phyloP scores from a whole-genome alignment of 1,284 basidiomycete species.

The Leucoagaricus sp. region DNA sequence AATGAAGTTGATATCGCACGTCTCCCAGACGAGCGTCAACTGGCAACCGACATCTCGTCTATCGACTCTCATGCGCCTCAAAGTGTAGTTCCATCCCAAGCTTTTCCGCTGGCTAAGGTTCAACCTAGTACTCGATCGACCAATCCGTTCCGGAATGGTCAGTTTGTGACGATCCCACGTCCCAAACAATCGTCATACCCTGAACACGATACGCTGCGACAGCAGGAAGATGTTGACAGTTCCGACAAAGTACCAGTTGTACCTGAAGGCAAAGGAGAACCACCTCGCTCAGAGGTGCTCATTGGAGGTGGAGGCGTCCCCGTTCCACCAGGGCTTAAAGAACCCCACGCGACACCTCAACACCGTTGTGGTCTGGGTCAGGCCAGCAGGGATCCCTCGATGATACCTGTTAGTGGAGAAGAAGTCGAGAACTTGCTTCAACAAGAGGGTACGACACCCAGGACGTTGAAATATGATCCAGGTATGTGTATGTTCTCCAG shows the following conservation, averaged over 20 bases:
- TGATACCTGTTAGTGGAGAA: neutral
- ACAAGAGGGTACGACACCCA: neutral
- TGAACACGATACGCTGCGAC: no score
- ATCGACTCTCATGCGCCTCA: neutral
- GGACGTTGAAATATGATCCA: neutral
- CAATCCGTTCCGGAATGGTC: neutral
- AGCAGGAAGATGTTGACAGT: no score
- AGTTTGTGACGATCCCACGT: neutral
- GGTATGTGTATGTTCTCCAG: neutral
- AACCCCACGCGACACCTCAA: neutral
- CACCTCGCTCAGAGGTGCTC: neutral
- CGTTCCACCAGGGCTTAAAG: neutral
- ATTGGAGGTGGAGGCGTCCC: neutral
- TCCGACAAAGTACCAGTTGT: no score
- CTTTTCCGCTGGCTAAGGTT: neutral
- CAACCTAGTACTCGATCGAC: neutral
- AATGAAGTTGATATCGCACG: constrained; percentile 6
- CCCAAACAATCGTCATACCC: neutral
- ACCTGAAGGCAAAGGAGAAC: no score
- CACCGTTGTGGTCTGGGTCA: neutral
- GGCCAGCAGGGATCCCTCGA: neutral
- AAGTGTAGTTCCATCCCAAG: neutral
- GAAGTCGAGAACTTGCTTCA: neutral
- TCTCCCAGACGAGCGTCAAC: constrained; percentile 11
- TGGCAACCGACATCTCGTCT: neutral